Evolutionary conservation across 2,329 filamentous ascomycete genomes (phyloP).

Genomic region (Xylariaceae sp.): DNA sequence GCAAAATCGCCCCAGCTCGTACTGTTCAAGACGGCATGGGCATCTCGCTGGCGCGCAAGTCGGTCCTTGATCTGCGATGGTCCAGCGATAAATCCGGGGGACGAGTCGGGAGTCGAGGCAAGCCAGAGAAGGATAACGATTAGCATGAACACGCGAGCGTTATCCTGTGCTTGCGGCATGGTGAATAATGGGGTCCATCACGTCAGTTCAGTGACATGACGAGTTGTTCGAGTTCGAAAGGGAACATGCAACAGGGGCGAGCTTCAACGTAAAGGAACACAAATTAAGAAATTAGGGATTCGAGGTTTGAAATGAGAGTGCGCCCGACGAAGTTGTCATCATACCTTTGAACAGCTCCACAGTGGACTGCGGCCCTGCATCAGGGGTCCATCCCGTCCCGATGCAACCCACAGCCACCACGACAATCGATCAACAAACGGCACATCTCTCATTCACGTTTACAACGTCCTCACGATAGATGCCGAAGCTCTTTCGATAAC

Average conservation of each 20-base stretch:
- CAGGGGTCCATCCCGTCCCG: too few relatives aligned
- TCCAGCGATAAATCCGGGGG: slow-evolving; percentile 40
- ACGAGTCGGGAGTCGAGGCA: slow-evolving; percentile 40
- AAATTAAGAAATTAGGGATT: not conserved
- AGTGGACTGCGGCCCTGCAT: too few relatives aligned
- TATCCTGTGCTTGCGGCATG: slow-evolving; percentile 50
- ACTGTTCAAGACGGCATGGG: slow-evolving; percentile 52
- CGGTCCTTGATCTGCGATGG: slow-evolving; percentile 45
- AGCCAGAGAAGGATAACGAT: slow-evolving; percentile 46
- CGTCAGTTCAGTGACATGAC: slow-evolving; percentile 19
- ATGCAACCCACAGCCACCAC: too few relatives aligned
- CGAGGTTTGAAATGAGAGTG: slow-evolving; percentile 3
- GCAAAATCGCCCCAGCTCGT: slow-evolving; percentile 61
- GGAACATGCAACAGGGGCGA: not conserved
- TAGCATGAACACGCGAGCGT: slow-evolving; percentile 42
- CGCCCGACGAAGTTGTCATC: not conserved
- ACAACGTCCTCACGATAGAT: too few relatives aligned
- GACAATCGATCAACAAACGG: too few relatives aligned
- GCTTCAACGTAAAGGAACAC: too few relatives aligned
- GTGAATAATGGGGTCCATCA: slow-evolving; percentile 30
- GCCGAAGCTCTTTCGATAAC: too few relatives aligned
- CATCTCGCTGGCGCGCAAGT: slow-evolving; percentile 49
- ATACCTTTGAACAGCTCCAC: too few relatives aligned
- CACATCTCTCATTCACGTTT: too few relatives aligned
- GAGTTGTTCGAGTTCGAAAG: slow-evolving; percentile 14